phyloP scores from a whole-genome alignment of 2,329 filamentous ascomycete species.

The Zelopaecilomyces penicillatus region DNA sequence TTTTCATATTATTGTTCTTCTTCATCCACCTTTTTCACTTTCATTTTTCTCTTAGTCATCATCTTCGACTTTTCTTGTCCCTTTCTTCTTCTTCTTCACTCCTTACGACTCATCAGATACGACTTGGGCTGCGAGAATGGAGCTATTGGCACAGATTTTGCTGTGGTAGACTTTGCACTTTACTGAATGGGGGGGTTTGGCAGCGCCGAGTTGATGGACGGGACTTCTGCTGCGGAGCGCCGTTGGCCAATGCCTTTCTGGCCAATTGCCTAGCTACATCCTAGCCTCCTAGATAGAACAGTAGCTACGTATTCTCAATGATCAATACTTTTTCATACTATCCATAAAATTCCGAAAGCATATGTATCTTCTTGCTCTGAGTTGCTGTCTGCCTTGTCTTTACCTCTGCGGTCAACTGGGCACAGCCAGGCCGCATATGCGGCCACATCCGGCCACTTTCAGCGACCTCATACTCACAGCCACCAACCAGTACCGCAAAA shows the following conservation, averaged over 20 bases:
- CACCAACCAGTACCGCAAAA: slow-evolving; percentile 1
- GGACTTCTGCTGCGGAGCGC: too few species aligned
- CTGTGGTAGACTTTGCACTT: too few species aligned
- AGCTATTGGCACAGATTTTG: background rate
- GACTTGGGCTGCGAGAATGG: background rate
- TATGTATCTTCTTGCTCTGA: too few species aligned
- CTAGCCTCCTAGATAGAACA: too few species aligned
- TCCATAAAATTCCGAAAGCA: too few species aligned
- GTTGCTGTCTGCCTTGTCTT: slow-evolving; percentile 7
- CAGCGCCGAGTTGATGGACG: too few species aligned
- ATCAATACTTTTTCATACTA: too few species aligned
- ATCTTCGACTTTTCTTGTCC: background rate
- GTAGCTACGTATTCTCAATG: too few species aligned
- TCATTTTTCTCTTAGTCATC: background rate
- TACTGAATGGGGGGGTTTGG: too few species aligned
- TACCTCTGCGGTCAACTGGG: slow-evolving; percentile 4
- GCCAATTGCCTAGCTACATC: too few species aligned
- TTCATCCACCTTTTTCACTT: background rate
- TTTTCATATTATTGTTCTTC: background rate
- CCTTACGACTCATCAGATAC: background rate
- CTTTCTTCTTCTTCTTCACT: background rate
- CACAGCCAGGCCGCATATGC: slow-evolving; percentile 19
- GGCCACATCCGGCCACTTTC: slow-evolving; percentile 13
- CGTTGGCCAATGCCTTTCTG: too few species aligned
- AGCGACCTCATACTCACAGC: slow-evolving; percentile 4